A percentile compares a stretch with the other conserved stretches of the same genome.
Conservation (phyloP, 2,329 filamentous ascomycete genomes). For the Epichloe glyceriae region DNA sequence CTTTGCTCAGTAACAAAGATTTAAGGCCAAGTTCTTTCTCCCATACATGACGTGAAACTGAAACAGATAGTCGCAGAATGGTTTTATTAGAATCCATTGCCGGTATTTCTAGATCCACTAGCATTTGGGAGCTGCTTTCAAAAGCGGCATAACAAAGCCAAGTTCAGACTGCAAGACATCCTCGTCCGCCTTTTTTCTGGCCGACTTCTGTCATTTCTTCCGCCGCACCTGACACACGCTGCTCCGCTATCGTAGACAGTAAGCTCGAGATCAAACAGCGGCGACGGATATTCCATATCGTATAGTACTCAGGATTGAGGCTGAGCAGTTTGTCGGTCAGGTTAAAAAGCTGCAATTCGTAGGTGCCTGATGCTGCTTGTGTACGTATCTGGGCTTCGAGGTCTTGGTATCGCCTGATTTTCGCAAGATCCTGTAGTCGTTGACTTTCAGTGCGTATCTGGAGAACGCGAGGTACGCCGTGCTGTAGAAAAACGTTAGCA, state of each 20-base stretch:
- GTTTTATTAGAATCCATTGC: not conserved
- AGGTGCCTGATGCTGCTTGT: not conserved
- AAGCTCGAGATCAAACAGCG: conserved; percentile 48
- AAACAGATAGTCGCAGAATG: not conserved
- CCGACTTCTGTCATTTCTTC: too few species aligned
- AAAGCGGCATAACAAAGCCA: not conserved
- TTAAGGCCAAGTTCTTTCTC: not conserved
- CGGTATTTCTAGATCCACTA: not conserved
- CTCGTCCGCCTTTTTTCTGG: not conserved
- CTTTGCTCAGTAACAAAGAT: not conserved
- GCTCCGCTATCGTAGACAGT: conserved; percentile 26
- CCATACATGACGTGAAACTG: not conserved
- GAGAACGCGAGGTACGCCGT: conserved; percentile 60
- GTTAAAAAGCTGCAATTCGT: conserved; percentile 2
- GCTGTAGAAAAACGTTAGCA: not conserved
- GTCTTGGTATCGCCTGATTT: conserved; percentile 58
- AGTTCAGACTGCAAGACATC: not conserved
- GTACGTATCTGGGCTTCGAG: conserved; percentile 50
- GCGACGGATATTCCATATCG: conserved; percentile 80
- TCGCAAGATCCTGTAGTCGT: conserved; percentile 51
- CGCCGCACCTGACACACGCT: too few species aligned
- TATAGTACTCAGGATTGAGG: conserved; percentile 80
- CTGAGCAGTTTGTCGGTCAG: conserved; percentile 49
- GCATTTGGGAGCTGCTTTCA: not conserved
- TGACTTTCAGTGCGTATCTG: conserved; percentile 49